Percentiles rank a stretch among this genome's conserved stretches.
These are phyloP conservation scores for Neoarthrinium moseri DNA, from an alignment of 2,329 filamentous ascomycete genomes.

Conservation along the genomic window DNA sequence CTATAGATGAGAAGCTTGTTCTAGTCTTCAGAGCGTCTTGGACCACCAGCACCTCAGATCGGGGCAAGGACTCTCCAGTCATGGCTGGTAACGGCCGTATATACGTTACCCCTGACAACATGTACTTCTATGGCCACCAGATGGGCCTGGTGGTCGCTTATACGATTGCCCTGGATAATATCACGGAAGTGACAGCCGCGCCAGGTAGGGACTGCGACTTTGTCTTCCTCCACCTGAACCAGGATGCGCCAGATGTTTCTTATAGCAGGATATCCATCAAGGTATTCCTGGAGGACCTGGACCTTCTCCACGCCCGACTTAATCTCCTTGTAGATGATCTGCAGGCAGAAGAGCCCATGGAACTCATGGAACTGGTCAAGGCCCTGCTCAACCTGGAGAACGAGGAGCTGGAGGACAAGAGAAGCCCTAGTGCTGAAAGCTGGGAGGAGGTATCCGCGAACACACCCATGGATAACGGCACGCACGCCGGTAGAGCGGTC, in stretches of 20 bases:
- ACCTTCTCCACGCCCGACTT: slow-evolving; percentile 76
- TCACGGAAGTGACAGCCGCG: slow-evolving; percentile 86
- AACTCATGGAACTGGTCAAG: slow-evolving; percentile 68
- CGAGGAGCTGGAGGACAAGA: slow-evolving; percentile 53
- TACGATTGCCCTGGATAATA: slow-evolving; percentile 69
- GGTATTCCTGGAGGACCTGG: slow-evolving; percentile 85
- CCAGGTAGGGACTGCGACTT: slow-evolving; percentile 92
- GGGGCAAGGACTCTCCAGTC: slow-evolving; percentile 38
- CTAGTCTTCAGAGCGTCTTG: slow-evolving; percentile 93
- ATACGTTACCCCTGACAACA: slow-evolving; percentile 81
- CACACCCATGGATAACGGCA: slow-evolving; percentile 60
- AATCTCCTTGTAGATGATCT: slow-evolving; percentile 84
- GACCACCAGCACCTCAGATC: slow-evolving; percentile 52
- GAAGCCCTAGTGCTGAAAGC: slow-evolving; percentile 77
- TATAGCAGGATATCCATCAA: slow-evolving; percentile 82
- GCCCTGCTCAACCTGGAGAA: slow-evolving; percentile 74
- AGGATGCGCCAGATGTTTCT: slow-evolving; percentile 60
- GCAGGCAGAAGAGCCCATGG: slow-evolving; percentile 67
- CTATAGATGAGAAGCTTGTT: slow-evolving; percentile 76
- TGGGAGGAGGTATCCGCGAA: slow-evolving; percentile 79
- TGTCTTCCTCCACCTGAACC: slow-evolving; percentile 75
- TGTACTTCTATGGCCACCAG: slow-evolving; percentile 97
- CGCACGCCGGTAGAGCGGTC: slow-evolving; percentile 38
- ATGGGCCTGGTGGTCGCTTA: slow-evolving; percentile 87
- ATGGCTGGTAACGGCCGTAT: slow-evolving; percentile 72